Percentiles rank a stretch among this genome's conserved stretches.
These are phyloP conservation scores for Funneliformis caledonium DNA, from an alignment of 371 early-diverging fungal genomes.

Conservation along the genomic window DNA sequence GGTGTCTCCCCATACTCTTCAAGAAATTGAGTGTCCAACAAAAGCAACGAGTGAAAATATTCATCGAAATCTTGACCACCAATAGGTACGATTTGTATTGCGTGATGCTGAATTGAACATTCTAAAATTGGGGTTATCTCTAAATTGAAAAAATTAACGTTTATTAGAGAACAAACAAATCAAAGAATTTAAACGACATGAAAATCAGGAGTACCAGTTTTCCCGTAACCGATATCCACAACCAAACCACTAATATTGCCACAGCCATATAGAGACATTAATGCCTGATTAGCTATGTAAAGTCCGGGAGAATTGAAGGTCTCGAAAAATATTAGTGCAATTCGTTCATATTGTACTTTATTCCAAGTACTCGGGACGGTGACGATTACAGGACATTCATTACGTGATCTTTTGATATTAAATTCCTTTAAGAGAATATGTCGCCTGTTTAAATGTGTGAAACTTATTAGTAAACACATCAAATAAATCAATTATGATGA, in stretches of 20 bases:
- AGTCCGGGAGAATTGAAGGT: constrained; percentile 87
- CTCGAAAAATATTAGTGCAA: constrained; percentile 90
- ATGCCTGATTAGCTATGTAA: constrained; percentile 80
- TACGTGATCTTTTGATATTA: constrained; percentile 72
- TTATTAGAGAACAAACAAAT: constrained; percentile 19
- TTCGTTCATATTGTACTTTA: constrained; percentile 79
- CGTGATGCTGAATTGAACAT: constrained; percentile 61
- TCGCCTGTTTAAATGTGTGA: constrained; percentile 52
- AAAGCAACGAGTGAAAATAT: constrained; percentile 61
- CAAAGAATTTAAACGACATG: background rate
- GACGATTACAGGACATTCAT: constrained; percentile 78
- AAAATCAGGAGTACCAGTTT: constrained; percentile 56
- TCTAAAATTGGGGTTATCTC: constrained; percentile 78
- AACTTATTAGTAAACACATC: background rate
- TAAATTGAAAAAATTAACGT: constrained; percentile 40
- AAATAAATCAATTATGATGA: background rate
- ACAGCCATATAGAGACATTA: constrained; percentile 81
- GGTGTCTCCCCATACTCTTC: constrained; percentile 53
- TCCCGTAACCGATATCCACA: constrained; percentile 87
- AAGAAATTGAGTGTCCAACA: constrained; percentile 60
- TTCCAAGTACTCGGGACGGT: constrained; percentile 83
- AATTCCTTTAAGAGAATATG: constrained; percentile 80
- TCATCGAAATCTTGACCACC: constrained; percentile 73
- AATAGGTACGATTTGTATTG: constrained; percentile 64
- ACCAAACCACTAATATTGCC: constrained; percentile 81